A percentile compares a stretch with the other conserved stretches of the same genome.
Conservation (phyloP, 306 rosid genomes). For the Inga leiocalycina region DNA sequence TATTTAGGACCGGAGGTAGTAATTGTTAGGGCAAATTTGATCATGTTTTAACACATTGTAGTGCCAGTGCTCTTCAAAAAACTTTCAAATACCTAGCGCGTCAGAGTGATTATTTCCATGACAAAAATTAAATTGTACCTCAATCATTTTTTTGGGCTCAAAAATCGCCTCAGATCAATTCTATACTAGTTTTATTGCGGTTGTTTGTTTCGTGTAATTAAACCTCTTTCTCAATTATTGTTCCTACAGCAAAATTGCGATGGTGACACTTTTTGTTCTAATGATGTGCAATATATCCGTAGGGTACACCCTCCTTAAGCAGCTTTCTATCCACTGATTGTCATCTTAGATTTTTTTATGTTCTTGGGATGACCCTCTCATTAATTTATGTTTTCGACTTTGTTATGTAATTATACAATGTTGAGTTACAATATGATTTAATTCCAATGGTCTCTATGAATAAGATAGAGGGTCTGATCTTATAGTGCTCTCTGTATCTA, state of each 20-base stretch:
- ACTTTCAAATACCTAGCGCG: too few relatives aligned
- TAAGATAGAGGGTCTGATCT: not conserved
- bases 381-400: not conserved
- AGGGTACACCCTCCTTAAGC: slow-evolving; percentile 45
- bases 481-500: not conserved
- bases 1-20: too few relatives aligned
- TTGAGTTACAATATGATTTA: not conserved
- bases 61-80: too few relatives aligned
- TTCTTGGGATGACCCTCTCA: not conserved
- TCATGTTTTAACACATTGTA: too few relatives aligned
- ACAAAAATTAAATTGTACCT: too few relatives aligned
- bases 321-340: slow-evolving; percentile 9
- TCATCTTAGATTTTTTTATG: not conserved
- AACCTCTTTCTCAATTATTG: slow-evolving; percentile 15
- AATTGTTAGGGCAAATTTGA: too few relatives aligned
- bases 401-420: not conserved
- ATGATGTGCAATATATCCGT: slow-evolving; percentile 61
- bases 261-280: slow-evolving; percentile 58
- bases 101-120: too few relatives aligned
- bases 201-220: not conserved
- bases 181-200: too few relatives aligned
- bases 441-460: not conserved
- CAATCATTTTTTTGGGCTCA: not conserved
- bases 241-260: slow-evolving; percentile 45
- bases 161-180: not conserved